phyloP scores from a whole-genome alignment of 257 asterid species.

The Salvia splendens region DNA sequence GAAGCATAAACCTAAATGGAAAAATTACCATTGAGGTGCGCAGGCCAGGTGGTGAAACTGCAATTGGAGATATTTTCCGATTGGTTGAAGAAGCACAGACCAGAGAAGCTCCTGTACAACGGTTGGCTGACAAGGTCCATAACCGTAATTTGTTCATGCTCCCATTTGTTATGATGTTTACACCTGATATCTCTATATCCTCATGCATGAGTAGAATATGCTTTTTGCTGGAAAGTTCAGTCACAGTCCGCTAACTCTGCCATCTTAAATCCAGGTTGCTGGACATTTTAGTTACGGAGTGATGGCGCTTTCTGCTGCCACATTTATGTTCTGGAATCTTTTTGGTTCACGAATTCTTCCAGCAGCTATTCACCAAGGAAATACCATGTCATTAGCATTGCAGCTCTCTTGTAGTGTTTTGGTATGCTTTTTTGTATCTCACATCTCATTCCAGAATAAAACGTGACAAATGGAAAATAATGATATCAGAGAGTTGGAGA shows the following conservation, averaged over 20 bases:
- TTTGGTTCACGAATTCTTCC: conserved; percentile 83
- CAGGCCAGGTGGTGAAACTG: conserved; percentile 97
- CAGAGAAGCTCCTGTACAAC: conserved; percentile 97
- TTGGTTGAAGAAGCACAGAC: conserved; percentile 98
- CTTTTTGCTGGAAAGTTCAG: too few relatives aligned
- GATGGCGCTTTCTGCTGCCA: conserved; percentile 95
- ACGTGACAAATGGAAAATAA: background rate
- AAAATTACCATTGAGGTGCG: conserved; percentile 87
- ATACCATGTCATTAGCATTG: conserved; percentile 86
- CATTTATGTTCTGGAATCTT: conserved; percentile 91
- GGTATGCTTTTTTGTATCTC: conserved; percentile 46
- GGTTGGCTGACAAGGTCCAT: conserved; percentile 93
- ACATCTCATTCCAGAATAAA: background rate
- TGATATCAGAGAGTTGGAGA: background rate
- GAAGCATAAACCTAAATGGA: conserved; percentile 93
- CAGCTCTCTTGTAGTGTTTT: conserved; percentile 99
- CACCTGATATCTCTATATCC: conserved; percentile 5
- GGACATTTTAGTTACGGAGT: conserved; percentile 97
- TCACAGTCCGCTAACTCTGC: conserved; percentile 21
- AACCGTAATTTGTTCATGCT: conserved; percentile 25
- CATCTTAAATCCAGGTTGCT: conserved; percentile 66
- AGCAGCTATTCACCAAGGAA: conserved; percentile 84
- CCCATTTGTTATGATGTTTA: conserved; percentile 20
- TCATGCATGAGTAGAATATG: too few relatives aligned
- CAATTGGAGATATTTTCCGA: conserved; percentile 94